Evolutionary conservation across 169 alveolate species (phyloP), one percentile per base, ranked within the genome.

Genomic region (Eimeria sp.): DNA sequence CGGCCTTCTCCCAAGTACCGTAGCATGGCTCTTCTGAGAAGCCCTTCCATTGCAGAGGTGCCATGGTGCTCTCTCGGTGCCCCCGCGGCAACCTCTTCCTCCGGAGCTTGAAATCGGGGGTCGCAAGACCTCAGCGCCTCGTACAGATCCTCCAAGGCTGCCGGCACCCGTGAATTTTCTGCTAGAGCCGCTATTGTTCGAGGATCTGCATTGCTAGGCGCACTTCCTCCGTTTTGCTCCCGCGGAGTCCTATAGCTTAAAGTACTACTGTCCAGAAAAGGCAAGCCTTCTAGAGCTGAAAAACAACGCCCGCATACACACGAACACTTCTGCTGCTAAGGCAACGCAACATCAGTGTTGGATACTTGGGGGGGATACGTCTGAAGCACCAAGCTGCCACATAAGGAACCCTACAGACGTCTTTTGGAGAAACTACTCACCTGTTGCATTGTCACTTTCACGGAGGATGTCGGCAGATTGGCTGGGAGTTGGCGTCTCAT

Each of bases 1-100:
- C 57, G 61, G 14, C 70, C 65, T n/a, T 49, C 89, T 4, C 89
- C 89, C 63, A 78, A 47, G 89, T 78, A 78, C 25, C 89, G n/a
- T 6, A 78, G 43, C 67, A 78, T 73, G 34, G 84, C n/a, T 20
- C 57, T 73, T 40, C 84, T 73, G 7, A 73, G 34, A 14, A 73
- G 84, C 30, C 11, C 34, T n/a, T 73, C 84, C 58, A 40, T 34
- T 7, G 9, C 54, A 27, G 34, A 40, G 34, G 1, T 16, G 9
- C 16, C n/a, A 34, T 10, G 9, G 27, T 34, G 58, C 6, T 10
- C 51, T 70, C 2, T 20, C 13, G 16, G 40, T 27, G 80, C 80
- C n/a, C 47, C 22, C 0, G 61, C 61, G 0, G 61, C 61, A 11
- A 4, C 61, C 40, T 30, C 34, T 73, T 30, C 57, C 27, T 34